Evolutionary conservation across 169 alveolate genomes (phyloP).

Genomic region (Plasmodium malariae): DNA sequence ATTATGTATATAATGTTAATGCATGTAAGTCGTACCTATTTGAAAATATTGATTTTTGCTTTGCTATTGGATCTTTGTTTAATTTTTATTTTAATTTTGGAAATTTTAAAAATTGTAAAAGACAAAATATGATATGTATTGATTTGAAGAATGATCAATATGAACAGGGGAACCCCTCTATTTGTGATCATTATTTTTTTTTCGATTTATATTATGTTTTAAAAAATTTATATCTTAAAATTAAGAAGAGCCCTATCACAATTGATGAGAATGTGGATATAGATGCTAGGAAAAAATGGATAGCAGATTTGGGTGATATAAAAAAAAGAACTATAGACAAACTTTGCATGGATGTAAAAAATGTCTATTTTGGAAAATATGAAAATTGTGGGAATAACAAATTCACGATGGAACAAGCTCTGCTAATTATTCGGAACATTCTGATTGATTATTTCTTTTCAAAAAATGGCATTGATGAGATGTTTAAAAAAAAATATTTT

Average conservation of each 20-base stretch:
- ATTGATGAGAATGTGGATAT: background rate
- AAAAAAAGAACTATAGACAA: slow-evolving; percentile 35
- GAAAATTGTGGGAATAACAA: slow-evolving; percentile 1
- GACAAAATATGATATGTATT: slow-evolving; percentile 58
- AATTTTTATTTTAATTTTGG: slow-evolving; percentile 76
- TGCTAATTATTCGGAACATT: slow-evolving; percentile 31
- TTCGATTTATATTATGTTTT: slow-evolving; percentile 27
- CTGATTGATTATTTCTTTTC: slow-evolving; percentile 37
- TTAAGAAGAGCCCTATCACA: background rate
- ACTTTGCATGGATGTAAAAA: slow-evolving; percentile 12
- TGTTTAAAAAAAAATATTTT: slow-evolving; percentile 31
- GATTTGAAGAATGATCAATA: slow-evolving; percentile 21
- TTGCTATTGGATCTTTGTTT: slow-evolving; percentile 37
- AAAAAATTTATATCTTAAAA: slow-evolving; percentile 26
- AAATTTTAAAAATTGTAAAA: slow-evolving; percentile 35
- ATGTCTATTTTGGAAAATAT: background rate
- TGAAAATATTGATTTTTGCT: slow-evolving; percentile 56
- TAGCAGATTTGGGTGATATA: background rate
- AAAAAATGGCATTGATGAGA: slow-evolving; percentile 12
- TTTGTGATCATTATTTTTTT: slow-evolving; percentile 26
- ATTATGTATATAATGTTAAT: slow-evolving; percentile 58
- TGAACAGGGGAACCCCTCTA: background rate
- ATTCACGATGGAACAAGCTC: slow-evolving; percentile 66
- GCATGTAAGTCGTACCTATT: slow-evolving; percentile 61
- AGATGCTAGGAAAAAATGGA: slow-evolving; percentile 29